phyloP scores from a whole-genome alignment of 805 yeast species.

The Candida tammaniensis region DNA sequence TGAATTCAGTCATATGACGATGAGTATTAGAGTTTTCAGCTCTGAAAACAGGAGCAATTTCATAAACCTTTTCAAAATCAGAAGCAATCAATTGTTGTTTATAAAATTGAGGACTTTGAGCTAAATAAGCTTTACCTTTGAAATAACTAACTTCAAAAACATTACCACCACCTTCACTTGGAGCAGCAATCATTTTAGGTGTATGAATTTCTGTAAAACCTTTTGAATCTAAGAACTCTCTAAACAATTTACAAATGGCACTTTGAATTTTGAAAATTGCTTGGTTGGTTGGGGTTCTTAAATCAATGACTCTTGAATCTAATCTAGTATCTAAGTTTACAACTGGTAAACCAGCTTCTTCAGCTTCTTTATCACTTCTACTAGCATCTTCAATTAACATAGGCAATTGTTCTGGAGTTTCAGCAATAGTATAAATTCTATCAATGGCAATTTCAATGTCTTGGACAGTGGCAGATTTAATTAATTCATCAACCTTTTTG shows the following conservation, averaged over 20 bases:
- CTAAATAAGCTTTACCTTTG: slow-evolving; percentile 88
- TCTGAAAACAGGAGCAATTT: slow-evolving; percentile 96
- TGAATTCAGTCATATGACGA: slow-evolving; percentile 98
- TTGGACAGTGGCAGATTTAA: slow-evolving; percentile 89
- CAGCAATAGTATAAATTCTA: slow-evolving; percentile 73
- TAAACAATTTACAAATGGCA: slow-evolving; percentile 83
- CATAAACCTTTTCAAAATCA: slow-evolving; percentile 94
- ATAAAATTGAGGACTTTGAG: slow-evolving; percentile 97
- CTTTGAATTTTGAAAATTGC: slow-evolving; percentile 93
- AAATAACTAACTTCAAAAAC: slow-evolving; percentile 93
- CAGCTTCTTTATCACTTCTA: slow-evolving; percentile 92
- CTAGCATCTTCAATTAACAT: slow-evolving; percentile 95
- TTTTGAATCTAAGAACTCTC: slow-evolving; percentile 71
- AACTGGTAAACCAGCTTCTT: slow-evolving; percentile 84
- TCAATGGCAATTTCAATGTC: slow-evolving; percentile 80
- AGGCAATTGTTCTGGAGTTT: slow-evolving; percentile 91
- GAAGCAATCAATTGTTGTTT: slow-evolving; percentile 98
- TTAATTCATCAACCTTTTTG: slow-evolving; percentile 77
- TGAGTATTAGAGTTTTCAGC: slow-evolving; percentile 99
- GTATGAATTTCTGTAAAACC: slow-evolving; percentile 91
- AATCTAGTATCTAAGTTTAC: slow-evolving; percentile 96
- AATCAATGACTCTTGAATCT: slow-evolving; percentile 92
- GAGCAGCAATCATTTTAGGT: slow-evolving; percentile 91
- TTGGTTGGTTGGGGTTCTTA: slow-evolving; percentile 96
- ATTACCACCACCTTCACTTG: slow-evolving; percentile 97